Base-by-base conservation (phyloP, 371 early-diverging fungal species). In the Thermomucor indicae-seudaticae region DNA sequence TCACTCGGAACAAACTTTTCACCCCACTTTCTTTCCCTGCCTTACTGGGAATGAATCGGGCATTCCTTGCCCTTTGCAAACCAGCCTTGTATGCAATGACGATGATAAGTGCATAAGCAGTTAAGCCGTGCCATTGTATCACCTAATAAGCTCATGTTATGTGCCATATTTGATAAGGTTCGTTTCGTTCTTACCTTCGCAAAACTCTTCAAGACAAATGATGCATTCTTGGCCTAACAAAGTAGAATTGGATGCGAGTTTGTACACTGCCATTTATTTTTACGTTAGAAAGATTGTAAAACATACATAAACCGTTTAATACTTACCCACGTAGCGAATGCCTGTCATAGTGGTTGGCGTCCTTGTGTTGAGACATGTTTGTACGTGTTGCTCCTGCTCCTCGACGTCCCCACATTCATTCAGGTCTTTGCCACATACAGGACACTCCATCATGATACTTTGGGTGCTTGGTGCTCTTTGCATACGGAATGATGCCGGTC, bases 151-250 rank as follows among this genome's bases (percentile, higher is more conserved):
- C 20, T 20, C 7, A 0, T n/a, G n/a, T n/a, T n/a, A n/a, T n/a
- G n/a, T n/a, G n/a, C n/a, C n/a, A n/a, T n/a, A n/a, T n/a, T 24
- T 47, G 30, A 20, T 31, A 22, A 30, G 5, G 34, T 28, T 29
- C 31, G 30, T 41, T 23, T 39, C 4, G 5, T 24, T 38, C 35
- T 55, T 49, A 80, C 83, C 81, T 54, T 67, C 51, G 48, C 65
- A 72, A 72, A 86, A 89, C 52, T 90, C 90, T 39, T 90, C 89
- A 60, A 91, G 83, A 67, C 92, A 91, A 47, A 91, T 91, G 2
- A 86, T 72, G 48, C 92, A 91, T 55, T 91, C 92, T 55, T 75
- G 79, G 34, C 80, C 85, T 31, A 83, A 53, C 47, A 80, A 43
- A 12, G 78, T 74, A 16, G 80, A 79, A 49, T 82, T 68, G 19